A percentile compares a stretch with the other conserved stretches of the same genome.
phyloP scores from a whole-genome alignment of 371 early-diverging fungal species.

The Nosema muscidifuracis region DNA sequence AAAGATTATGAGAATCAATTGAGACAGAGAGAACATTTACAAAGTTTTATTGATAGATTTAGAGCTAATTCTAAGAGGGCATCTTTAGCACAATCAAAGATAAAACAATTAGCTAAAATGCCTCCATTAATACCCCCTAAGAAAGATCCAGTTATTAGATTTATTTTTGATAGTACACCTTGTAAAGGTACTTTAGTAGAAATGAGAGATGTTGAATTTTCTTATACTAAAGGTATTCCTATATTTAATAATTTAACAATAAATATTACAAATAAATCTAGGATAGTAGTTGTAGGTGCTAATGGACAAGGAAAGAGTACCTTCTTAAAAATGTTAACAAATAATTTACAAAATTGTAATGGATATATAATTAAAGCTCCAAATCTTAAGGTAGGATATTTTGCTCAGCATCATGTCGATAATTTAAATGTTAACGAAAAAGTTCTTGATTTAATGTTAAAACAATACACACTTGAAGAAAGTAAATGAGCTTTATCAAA shows the following conservation, averaged over 20 bases:
- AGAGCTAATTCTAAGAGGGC: constrained; percentile 92
- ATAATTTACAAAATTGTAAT: constrained; percentile 74
- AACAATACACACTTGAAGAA: constrained; percentile 71
- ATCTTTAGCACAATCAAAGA: constrained; percentile 89
- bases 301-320: constrained; percentile 81
- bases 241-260: constrained; percentile 67
- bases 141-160: constrained; percentile 41
- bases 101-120: constrained; percentile 91
- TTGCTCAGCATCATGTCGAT: constrained; percentile 88
- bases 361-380: constrained; percentile 65
- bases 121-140: constrained; percentile 17
- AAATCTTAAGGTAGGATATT: constrained; percentile 67
- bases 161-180: constrained; percentile 23
- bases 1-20: constrained; percentile 67
- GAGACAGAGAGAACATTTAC: constrained; percentile 71
- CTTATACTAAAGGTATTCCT: constrained; percentile 1
- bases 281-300: constrained; percentile 70
- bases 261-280: constrained; percentile 68
- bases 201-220: constrained; percentile 34
- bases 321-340: constrained; percentile 72
- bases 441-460: constrained; percentile 81
- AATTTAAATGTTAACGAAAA: constrained; percentile 75
- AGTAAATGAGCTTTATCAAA: constrained; percentile 73
- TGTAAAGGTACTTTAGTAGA: constrained; percentile 41
- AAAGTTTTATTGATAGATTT: constrained; percentile 94